A percentile compares a stretch with the other conserved stretches of the same genome.
phyloP scores from a whole-genome alignment of 2,329 filamentous ascomycete species.

The Blastomyces gilchristii region DNA sequence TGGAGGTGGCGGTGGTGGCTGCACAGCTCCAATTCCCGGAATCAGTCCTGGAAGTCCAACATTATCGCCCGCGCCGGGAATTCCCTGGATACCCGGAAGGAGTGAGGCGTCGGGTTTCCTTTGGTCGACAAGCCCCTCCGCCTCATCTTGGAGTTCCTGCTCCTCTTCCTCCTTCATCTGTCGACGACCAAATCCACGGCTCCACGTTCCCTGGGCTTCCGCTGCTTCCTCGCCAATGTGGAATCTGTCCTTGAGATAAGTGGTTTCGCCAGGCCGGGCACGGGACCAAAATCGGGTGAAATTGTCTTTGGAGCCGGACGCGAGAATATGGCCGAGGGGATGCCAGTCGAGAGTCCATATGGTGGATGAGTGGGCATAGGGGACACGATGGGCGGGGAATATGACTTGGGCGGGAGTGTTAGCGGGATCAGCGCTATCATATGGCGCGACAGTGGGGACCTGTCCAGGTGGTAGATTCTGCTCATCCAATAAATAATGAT shows the following conservation, averaged over 20 bases:
- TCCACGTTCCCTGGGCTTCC: constrained; percentile 91
- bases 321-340: constrained; percentile 86
- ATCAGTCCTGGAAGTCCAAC: constrained; percentile 33
- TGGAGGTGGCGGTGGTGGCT: constrained; percentile 26
- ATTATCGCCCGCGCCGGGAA: constrained; percentile 39
- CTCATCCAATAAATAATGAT: constrained; percentile 93
- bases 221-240: constrained; percentile 91
- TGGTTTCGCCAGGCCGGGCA: constrained; percentile 74
- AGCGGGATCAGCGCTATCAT: constrained; percentile 69
- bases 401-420: constrained; percentile 82
- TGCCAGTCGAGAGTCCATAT: constrained; percentile 99
- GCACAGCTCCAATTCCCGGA: constrained; percentile 40
- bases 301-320: constrained; percentile 90
- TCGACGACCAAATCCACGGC: constrained; percentile 63
- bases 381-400: constrained; percentile 76
- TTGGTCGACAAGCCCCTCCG: constrained; percentile 85
- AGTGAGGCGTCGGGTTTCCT: constrained; percentile 57
- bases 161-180: constrained; percentile 88
- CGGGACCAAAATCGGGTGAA: constrained; percentile 96
- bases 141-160: constrained; percentile 85
- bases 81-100: constrained; percentile 45
- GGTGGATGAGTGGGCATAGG: constrained; percentile 83
- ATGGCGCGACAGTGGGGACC: constrained; percentile 63
- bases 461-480: constrained; percentile 73
- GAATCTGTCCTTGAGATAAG: constrained; percentile 79